These are phyloP conservation scores for Byssochlamys sp. DNA, from an alignment of 2,329 filamentous ascomycete species.

Conservation along the genomic window DNA sequence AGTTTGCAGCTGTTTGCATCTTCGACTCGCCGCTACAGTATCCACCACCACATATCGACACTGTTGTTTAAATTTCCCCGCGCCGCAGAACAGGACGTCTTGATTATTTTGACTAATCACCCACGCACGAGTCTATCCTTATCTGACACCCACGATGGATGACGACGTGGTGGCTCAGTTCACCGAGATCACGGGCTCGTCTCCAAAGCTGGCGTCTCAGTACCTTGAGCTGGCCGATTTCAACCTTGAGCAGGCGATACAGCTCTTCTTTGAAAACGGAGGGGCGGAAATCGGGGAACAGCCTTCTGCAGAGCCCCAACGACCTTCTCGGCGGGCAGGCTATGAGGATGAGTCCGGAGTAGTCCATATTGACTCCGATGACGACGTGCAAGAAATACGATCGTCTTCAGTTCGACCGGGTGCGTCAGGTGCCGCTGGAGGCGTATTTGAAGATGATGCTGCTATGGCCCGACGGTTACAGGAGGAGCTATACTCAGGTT, in stretches of 20 bases:
- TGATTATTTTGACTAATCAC: not conserved
- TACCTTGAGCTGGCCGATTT: conserved; percentile 79
- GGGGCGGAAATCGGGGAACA: conserved; percentile 51
- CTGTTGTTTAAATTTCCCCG: not conserved
- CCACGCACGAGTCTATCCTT: not conserved
- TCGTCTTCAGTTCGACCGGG: conserved; percentile 18
- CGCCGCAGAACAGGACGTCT: not conserved
- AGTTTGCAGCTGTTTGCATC: conserved; percentile 26
- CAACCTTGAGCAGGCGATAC: conserved; percentile 74
- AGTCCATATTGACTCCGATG: conserved; percentile 69
- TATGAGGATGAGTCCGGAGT: conserved; percentile 50
- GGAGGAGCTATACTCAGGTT: conserved; percentile 72
- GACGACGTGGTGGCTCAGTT: conserved; percentile 66
- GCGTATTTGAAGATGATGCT: conserved; percentile 73
- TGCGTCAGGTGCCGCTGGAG: conserved; percentile 23
- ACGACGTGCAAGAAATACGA: conserved; percentile 43
- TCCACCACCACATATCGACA: conserved; percentile 2
- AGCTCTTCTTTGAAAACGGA: conserved; percentile 81
- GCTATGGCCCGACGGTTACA: conserved; percentile 86
- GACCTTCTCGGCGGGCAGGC: conserved; percentile 22
- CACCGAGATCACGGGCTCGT: conserved; percentile 68
- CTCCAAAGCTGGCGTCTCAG: conserved; percentile 62
- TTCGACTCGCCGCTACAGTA: conserved; percentile 7
- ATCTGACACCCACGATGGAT: conserved; percentile 46
- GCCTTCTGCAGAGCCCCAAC: conserved; percentile 23